Evolutionary conservation across 75 land plant genomes (phyloP).

Genomic region (Pseudotsuga menziesii): DNA sequence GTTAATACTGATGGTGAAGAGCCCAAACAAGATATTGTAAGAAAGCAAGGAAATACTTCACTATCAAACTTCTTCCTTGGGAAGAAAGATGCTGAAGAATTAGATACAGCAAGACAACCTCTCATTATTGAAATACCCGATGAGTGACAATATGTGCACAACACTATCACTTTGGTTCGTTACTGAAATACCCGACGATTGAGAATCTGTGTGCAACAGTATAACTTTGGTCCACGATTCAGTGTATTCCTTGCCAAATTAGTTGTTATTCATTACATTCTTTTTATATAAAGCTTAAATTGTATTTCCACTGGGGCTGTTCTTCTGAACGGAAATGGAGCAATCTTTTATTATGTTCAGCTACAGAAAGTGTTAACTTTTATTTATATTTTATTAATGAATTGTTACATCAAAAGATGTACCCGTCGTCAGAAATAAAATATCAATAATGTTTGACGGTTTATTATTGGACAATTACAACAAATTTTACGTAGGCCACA

Average conservation of each 20-base stretch:
- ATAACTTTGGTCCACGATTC: neutral
- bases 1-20: neutral
- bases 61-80: neutral
- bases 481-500: too few species aligned
- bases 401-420: too few species aligned
- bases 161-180: neutral
- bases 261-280: neutral
- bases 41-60: slow-evolving; percentile 2
- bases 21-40: slow-evolving; percentile 5
- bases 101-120: neutral
- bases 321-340: too few species aligned
- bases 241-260: neutral
- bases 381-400: too few species aligned
- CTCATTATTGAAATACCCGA: neutral
- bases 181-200: neutral
- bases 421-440: too few species aligned
- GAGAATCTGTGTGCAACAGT: neutral
- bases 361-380: too few species aligned
- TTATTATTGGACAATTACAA: too few species aligned
- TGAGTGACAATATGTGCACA: neutral
- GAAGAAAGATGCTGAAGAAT: neutral
- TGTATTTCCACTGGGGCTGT: too few species aligned
- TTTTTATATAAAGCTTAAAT: too few species aligned
- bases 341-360: too few species aligned
- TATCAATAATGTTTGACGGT: too few species aligned